These are phyloP conservation scores for Cotoneaster glaucophyllus DNA, from an alignment of 306 rosid genomes.

Conservation along the genomic window DNA sequence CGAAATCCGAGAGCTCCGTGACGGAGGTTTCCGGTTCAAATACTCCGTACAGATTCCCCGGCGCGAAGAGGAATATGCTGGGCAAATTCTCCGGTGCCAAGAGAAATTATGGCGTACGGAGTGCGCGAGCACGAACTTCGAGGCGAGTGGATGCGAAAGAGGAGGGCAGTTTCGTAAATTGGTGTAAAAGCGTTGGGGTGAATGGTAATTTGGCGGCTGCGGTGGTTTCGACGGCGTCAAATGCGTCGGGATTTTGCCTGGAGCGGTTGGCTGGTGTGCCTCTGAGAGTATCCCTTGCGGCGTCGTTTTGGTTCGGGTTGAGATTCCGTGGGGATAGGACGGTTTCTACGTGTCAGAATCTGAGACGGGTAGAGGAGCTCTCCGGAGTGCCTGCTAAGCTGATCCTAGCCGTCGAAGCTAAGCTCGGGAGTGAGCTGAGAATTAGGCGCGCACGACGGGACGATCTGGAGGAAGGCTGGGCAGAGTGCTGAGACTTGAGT, in stretches of 20 bases:
- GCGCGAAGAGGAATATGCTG: background rate
- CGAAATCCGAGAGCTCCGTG: slow-evolving; percentile 5
- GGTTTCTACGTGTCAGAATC: slow-evolving; percentile 25
- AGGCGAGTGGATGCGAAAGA: background rate
- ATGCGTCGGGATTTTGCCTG: slow-evolving; percentile 13
- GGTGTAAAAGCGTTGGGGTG: slow-evolving; percentile 19
- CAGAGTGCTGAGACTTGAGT: slow-evolving; percentile 26
- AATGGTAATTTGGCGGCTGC: background rate
- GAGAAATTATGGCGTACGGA: background rate
- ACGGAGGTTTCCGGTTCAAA: slow-evolving; percentile 1
- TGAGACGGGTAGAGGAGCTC: slow-evolving; percentile 31
- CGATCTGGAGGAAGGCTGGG: slow-evolving; percentile 49
- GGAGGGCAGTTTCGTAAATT: slow-evolving; percentile 16
- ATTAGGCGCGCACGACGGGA: slow-evolving; percentile 1
- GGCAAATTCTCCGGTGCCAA: background rate
- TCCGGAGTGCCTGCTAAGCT: slow-evolving; percentile 54
- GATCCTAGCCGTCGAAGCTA: slow-evolving; percentile 40
- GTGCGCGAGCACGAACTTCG: background rate
- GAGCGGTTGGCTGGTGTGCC: slow-evolving; percentile 26
- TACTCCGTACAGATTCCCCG: background rate
- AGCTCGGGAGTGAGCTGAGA: slow-evolving; percentile 29
- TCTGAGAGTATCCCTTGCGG: slow-evolving; percentile 40
- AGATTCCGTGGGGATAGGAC: slow-evolving; percentile 22
- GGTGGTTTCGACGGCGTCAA: background rate
- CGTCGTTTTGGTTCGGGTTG: slow-evolving; percentile 66